Evolutionary conservation across 495 filamentous ascomycete genomes (phyloP).

Genomic region (Rostrohypoxylon terebratum): DNA sequence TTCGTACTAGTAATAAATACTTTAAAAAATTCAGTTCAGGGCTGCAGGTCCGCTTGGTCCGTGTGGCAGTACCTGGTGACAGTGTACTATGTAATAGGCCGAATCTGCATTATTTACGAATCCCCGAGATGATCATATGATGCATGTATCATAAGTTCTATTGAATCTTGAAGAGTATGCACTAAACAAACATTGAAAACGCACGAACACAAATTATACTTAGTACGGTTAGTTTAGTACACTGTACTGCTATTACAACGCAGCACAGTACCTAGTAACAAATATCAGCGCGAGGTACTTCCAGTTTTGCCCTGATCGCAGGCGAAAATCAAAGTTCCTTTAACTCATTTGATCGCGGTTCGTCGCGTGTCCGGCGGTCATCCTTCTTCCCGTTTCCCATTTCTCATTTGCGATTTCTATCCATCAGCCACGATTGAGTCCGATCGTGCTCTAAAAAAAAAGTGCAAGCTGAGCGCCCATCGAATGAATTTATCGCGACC

Average conservation of each 20-base stretch:
- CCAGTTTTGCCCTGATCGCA: conserved; percentile 13
- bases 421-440: conserved; percentile 40
- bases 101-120: not conserved
- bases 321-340: conserved; percentile 38
- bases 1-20: too few species aligned
- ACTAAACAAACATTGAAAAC: conserved; percentile 9
- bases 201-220: conserved; percentile 17
- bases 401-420: conserved; percentile 21
- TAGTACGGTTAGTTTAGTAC: not conserved
- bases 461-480: conserved; percentile 39
- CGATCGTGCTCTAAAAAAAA: conserved; percentile 32
- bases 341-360: conserved; percentile 43
- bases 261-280: too few species aligned
- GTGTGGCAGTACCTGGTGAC: not conserved
- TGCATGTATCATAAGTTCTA: not conserved
- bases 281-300: conserved; percentile 36
- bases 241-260: too few species aligned
- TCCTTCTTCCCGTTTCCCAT: conserved; percentile 24
- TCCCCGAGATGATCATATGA: not conserved
- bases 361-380: conserved; percentile 47
- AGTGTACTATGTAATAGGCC: too few species aligned
- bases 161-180: not conserved
- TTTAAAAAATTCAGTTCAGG: conserved; percentile 32
- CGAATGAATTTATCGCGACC: conserved; percentile 30
- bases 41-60: conserved; percentile 39